phyloP scores from a whole-genome alignment of 2,329 filamentous ascomycete species.

The Penicillium sclerotigenum region DNA sequence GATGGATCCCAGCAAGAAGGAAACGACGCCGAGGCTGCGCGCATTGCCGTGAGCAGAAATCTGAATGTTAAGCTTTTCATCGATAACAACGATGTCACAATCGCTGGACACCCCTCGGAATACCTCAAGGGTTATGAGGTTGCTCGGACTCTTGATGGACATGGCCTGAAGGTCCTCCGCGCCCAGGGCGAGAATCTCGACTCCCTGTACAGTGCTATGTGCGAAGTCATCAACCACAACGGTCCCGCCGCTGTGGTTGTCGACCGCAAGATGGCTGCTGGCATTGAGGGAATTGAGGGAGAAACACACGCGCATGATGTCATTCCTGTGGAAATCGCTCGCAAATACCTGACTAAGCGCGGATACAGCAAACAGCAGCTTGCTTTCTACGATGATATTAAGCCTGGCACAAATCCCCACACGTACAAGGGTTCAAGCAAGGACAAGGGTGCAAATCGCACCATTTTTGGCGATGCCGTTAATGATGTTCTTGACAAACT shows the following conservation, averaged over 20 bases:
- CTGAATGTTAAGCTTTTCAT: slow-evolving; percentile 41
- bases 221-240: slow-evolving; percentile 30
- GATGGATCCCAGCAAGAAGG: slow-evolving; percentile 45
- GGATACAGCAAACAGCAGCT: slow-evolving; percentile 36
- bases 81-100: slow-evolving; percentile 44
- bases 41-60: slow-evolving; percentile 37
- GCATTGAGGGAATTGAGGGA: slow-evolving; percentile 38
- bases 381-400: slow-evolving; percentile 37
- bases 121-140: slow-evolving; percentile 40
- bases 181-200: slow-evolving; percentile 40
- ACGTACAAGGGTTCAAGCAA: slow-evolving; percentile 35
- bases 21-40: slow-evolving; percentile 42
- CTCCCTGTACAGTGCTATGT: slow-evolving; percentile 34
- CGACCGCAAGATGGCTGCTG: slow-evolving; percentile 38
- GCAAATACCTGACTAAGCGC: slow-evolving; percentile 37
- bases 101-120: slow-evolving; percentile 40
- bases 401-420: slow-evolving; percentile 30
- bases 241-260: slow-evolving; percentile 35
- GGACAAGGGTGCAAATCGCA: slow-evolving; percentile 38
- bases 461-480: slow-evolving; percentile 42
- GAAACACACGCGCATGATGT: slow-evolving; percentile 39
- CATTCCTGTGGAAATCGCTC: slow-evolving; percentile 37
- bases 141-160: slow-evolving; percentile 33
- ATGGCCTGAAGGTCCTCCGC: slow-evolving; percentile 37
- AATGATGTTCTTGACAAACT: slow-evolving; percentile 36